Percentiles rank a stretch among this genome's conserved stretches.
These are phyloP conservation scores for Diaporthe nobilis DNA, from an alignment of 2,329 filamentous ascomycete species.

Conservation along the genomic window DNA sequence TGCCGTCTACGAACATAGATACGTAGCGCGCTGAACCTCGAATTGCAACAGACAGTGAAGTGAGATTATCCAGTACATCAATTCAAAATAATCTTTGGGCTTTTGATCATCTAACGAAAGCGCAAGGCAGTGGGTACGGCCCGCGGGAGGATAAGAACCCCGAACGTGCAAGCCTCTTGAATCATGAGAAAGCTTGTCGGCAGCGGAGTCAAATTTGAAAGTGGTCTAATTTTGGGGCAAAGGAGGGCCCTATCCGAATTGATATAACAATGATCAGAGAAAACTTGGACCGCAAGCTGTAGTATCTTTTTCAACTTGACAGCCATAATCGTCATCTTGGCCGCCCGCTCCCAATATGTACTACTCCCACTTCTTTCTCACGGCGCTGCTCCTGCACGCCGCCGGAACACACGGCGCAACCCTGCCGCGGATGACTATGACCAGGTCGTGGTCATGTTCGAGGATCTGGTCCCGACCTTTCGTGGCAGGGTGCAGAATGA, in stretches of 20 bases:
- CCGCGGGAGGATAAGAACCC: neutral
- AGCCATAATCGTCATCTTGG: neutral
- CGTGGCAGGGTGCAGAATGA: conserved; percentile 29
- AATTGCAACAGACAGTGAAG: neutral
- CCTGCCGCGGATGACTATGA: neutral
- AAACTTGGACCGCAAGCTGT: neutral
- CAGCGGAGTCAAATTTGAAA: conserved; percentile 20
- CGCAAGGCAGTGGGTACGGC: neutral
- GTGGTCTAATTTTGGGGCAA: neutral
- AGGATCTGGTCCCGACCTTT: conserved; percentile 9
- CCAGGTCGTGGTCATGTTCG: neutral
- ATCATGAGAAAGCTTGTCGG: conserved; percentile 25
- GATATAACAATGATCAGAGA: neutral
- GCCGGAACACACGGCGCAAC: neutral
- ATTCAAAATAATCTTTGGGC: neutral
- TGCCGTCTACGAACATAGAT: neutral
- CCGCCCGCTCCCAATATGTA: neutral
- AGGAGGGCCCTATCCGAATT: neutral
- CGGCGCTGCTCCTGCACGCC: neutral
- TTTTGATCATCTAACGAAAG: neutral
- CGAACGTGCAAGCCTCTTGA: conserved; percentile 15
- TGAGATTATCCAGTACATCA: neutral
- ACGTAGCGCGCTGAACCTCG: neutral
- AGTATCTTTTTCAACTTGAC: neutral
- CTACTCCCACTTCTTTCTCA: neutral